Evolutionary conservation across 2,329 filamentous ascomycete genomes (phyloP).

Genomic region (Colletotrichum salicis): DNA sequence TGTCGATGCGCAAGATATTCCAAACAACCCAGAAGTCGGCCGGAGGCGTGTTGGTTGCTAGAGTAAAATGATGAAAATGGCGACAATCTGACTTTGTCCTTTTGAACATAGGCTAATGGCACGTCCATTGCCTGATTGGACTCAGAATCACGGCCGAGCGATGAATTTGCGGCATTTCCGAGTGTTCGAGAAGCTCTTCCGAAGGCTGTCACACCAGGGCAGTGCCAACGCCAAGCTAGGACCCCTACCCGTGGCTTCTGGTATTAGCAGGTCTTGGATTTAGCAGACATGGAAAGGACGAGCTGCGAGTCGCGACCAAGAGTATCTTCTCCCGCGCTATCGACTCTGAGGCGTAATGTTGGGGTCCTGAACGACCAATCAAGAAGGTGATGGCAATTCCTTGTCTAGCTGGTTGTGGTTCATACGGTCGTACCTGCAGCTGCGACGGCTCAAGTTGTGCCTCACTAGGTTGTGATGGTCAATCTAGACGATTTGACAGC

Average conservation of each 20-base stretch:
- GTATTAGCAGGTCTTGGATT: background rate
- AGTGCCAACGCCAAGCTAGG: background rate
- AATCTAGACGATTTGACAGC: background rate
- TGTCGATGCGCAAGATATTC: background rate
- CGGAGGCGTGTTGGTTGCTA: background rate
- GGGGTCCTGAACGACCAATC: background rate
- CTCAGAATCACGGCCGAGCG: slow-evolving; percentile 8
- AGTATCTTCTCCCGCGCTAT: too few species aligned
- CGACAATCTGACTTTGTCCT: background rate
- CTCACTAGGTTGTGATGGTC: background rate
- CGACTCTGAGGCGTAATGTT: background rate
- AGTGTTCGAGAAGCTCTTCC: slow-evolving; percentile 24
- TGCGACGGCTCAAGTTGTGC: background rate
- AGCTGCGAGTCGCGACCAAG: background rate
- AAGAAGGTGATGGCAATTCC: background rate
- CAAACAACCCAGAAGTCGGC: background rate
- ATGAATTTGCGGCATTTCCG: slow-evolving; percentile 8
- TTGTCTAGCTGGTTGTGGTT: background rate
- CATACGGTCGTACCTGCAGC: background rate
- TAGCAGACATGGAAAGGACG: background rate
- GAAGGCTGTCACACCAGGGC: slow-evolving; percentile 5
- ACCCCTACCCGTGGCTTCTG: background rate
- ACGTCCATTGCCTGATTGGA: background rate
- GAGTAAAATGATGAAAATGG: background rate
- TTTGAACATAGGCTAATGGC: background rate